phyloP scores from a whole-genome alignment of 2,329 filamentous ascomycete genomes.

The Fusarium continuum region DNA sequence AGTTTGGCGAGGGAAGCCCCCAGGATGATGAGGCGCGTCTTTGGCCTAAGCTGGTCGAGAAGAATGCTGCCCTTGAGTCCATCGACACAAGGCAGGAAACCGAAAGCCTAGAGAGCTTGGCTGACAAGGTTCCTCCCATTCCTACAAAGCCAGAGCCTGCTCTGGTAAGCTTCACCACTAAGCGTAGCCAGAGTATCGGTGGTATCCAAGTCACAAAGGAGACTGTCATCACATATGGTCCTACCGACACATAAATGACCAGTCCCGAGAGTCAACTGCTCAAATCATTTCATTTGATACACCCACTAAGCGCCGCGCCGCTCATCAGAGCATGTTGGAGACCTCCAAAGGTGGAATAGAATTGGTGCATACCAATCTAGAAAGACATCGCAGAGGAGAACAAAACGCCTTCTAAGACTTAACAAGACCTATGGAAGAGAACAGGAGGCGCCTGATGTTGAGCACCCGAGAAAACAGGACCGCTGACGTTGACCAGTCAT shows the following conservation, averaged over 20 bases:
- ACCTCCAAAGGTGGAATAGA: not conserved
- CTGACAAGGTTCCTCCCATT: slow-evolving; percentile 16
- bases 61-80: slow-evolving; percentile 5
- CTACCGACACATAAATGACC: slow-evolving; percentile 1
- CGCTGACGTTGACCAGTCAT: not conserved
- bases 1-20: slow-evolving; percentile 7
- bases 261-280: not conserved
- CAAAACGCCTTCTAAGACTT: not conserved
- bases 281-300: not conserved
- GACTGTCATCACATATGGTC: slow-evolving; percentile 38
- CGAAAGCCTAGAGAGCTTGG: slow-evolving; percentile 37
- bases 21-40: slow-evolving; percentile 41
- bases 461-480: not conserved
- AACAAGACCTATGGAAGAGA: not conserved
- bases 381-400: not conserved
- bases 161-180: slow-evolving; percentile 34
- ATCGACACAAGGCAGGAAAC: slow-evolving; percentile 30
- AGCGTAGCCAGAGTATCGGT: slow-evolving; percentile 16
- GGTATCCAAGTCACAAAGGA: slow-evolving; percentile 42
- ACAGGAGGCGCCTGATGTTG: not conserved
- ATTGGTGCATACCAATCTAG: not conserved
- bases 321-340: slow-evolving; percentile 11
- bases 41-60: slow-evolving; percentile 24
- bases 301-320: slow-evolving; percentile 14
- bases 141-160: slow-evolving; percentile 29